These are phyloP conservation scores for Sequoiadendron giganteum DNA, from an alignment of 75 land plant genomes.

Conservation along the genomic window DNA sequence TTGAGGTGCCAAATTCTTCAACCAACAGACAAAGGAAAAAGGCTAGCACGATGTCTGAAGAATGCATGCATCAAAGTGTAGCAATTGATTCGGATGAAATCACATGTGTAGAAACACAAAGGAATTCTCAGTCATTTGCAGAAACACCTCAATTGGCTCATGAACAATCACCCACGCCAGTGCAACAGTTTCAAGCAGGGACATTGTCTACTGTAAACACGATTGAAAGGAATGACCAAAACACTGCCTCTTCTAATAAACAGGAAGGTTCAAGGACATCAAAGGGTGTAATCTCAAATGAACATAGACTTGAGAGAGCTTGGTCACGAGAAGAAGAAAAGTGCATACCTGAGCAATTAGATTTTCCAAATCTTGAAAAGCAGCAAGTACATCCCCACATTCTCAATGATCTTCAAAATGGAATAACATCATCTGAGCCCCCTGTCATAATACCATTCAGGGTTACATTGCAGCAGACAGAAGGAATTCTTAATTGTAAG, in stretches of 20 bases:
- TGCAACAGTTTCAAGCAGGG: slow-evolving; percentile 6
- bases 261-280: slow-evolving; percentile 30
- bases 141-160: neutral
- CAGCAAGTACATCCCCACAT: slow-evolving; percentile 48
- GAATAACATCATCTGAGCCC: slow-evolving; percentile 6
- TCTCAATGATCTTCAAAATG: slow-evolving; percentile 12
- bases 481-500: neutral
- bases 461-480: slow-evolving; percentile 9
- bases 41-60: slow-evolving; percentile 4
- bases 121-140: neutral
- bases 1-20: slow-evolving; percentile 3
- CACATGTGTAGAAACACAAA: neutral
- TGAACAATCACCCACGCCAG: neutral
- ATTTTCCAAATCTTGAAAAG: slow-evolving; percentile 36
- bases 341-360: slow-evolving; percentile 25
- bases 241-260: neutral
- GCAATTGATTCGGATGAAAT: slow-evolving; percentile 1
- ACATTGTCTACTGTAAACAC: slow-evolving; percentile 1
- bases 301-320: slow-evolving; percentile 52
- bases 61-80: neutral
- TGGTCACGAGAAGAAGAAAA: slow-evolving; percentile 58
- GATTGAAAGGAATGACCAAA: slow-evolving; percentile 2
- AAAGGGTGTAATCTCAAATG: slow-evolving; percentile 40
- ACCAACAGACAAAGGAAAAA: neutral
- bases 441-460: neutral